Evolutionary conservation across 192 early-diverging fungal genomes (phyloP), one percentile per base, ranked within the genome.

Genomic region (Entomortierella parvispora): DNA sequence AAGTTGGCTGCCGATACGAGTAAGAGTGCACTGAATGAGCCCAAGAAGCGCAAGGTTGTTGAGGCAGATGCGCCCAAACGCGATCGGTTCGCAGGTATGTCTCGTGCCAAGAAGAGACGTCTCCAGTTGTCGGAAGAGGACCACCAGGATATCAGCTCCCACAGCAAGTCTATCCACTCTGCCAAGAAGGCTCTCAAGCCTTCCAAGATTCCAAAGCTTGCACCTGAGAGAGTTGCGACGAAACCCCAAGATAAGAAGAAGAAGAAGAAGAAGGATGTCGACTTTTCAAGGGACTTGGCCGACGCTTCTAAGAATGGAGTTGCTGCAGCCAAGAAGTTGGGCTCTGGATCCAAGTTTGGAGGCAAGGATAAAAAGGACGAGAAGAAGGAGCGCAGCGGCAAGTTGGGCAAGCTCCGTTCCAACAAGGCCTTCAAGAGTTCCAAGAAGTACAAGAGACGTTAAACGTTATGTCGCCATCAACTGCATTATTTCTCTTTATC

Each of bases 1-100:
- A 85, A 87, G 45, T 67, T 79, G 8, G 80, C 91, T 5, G 91
- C 93, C 68, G 68, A 81, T 32, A 29, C 47, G 12, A 68, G 62
- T 28, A 66, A 71, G 56, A 57, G 48, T 23, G 51, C 37, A 31
- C 34, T 58, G 43, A 72, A 68, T 10, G 72, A 74, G 18, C 52
- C 80, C 54, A 71, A 67, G 62, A 76, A 85, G 56, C 65, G 64
- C 43, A 80, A 86, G 71, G 66, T 46, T 56, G 44, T 20, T 14
- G 52, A 58, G 20, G 46, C 65, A 50, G 61, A 72, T 58, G 84
- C 81, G 70, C 59, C 65, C 6, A 81, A 72, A 43, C 81, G 82
- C 20, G 83, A 72, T 56, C 81, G 84, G 65, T 82, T 78, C 48
- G 81, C 82, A 22, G 82, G 85, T 42, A 80, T 86, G 80, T 78